Evolutionary conservation across 768 basidiomycete genomes (phyloP).

Genomic region (Serendipita sp.): DNA sequence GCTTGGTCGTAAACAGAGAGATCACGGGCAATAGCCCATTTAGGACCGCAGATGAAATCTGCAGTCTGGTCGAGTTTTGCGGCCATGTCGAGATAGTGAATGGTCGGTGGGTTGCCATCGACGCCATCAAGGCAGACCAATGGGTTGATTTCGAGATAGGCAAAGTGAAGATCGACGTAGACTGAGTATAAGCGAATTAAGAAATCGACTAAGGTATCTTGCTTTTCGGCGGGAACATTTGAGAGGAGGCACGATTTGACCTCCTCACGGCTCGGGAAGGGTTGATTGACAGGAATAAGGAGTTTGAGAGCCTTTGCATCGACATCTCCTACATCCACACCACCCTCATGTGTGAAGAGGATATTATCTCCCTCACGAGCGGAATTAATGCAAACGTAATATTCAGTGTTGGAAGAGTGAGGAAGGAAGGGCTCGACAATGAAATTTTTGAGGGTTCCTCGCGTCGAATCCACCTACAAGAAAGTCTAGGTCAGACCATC

Average conservation of each 20-base stretch:
- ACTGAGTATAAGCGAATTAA: constrained; percentile 88
- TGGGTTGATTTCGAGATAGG: constrained; percentile 99
- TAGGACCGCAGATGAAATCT: constrained; percentile 93
- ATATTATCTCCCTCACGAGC: constrained; percentile 88
- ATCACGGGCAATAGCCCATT: constrained; percentile 97
- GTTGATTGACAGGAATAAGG: constrained; percentile 54
- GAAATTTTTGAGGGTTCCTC: constrained; percentile 93
- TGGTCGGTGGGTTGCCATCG: constrained; percentile 50
- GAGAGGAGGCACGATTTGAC: constrained; percentile 63
- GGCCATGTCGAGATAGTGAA: constrained; percentile 98
- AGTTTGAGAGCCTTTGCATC: constrained; percentile 92
- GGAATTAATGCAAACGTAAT: constrained; percentile 97
- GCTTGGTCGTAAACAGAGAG: constrained; percentile 51
- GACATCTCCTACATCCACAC: constrained; percentile 97
- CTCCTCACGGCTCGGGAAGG: constrained; percentile 68
- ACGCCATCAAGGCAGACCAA: constrained; percentile 82
- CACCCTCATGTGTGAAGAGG: constrained; percentile 97
- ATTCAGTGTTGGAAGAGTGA: constrained; percentile 84
- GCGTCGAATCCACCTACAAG: constrained; percentile 71
- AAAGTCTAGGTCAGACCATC: neutral
- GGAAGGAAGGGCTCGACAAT: constrained; percentile 99
- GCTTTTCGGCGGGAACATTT: constrained; percentile 68
- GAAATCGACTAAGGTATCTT: constrained; percentile 89
- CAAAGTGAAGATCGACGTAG: constrained; percentile 97
- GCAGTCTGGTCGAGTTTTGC: constrained; percentile 99